A percentile compares a stretch with the other conserved stretches of the same genome.
Evolutionary conservation across 1,139 yeast species (phyloP).

Genomic region (Suhomyces taliae): DNA sequence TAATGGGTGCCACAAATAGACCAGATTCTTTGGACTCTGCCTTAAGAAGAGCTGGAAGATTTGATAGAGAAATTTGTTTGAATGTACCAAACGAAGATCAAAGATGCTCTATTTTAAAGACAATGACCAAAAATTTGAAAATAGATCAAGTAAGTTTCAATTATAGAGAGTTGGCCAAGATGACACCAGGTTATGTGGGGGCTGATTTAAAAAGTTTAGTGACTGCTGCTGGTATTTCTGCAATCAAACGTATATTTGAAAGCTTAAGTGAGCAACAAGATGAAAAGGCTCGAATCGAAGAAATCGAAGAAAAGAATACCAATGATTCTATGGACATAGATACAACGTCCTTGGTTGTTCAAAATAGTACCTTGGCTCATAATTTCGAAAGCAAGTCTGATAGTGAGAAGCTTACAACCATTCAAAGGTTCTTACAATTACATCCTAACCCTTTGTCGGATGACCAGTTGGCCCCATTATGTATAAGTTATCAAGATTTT

Average conservation of each 20-base stretch:
- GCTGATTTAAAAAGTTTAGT: slow-evolving; percentile 94
- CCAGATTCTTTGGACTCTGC: slow-evolving; percentile 52
- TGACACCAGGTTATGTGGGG: slow-evolving; percentile 98
- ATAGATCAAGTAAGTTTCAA: slow-evolving; percentile 67
- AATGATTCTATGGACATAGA: slow-evolving; percentile 48
- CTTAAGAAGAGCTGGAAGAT: slow-evolving; percentile 49
- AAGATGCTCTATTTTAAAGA: slow-evolving; percentile 69
- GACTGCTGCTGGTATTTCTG: slow-evolving; percentile 93
- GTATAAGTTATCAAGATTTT: slow-evolving; percentile 79
- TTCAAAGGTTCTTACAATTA: slow-evolving; percentile 66
- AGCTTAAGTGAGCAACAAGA: slow-evolving; percentile 40
- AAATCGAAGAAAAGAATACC: slow-evolving; percentile 10
- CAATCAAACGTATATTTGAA: slow-evolving; percentile 85
- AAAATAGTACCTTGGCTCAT: slow-evolving; percentile 12
- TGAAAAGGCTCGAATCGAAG: slow-evolving; percentile 15
- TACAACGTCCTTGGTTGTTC: slow-evolving; percentile 13
- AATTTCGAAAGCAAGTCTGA: slow-evolving; percentile 34
- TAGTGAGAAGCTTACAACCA: slow-evolving; percentile 55
- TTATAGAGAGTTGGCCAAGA: slow-evolving; percentile 71
- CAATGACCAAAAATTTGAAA: slow-evolving; percentile 69
- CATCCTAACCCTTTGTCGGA: slow-evolving; percentile 81
- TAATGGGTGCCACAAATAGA: slow-evolving; percentile 51
- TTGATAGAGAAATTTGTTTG: slow-evolving; percentile 55
- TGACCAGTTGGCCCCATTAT: slow-evolving; percentile 71
- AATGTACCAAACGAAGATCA: slow-evolving; percentile 91